Evolutionary conservation across 2,329 filamentous ascomycete genomes (phyloP), one percentile per base, ranked within the genome.

Genomic region (Ceratocystis lukuohia): DNA sequence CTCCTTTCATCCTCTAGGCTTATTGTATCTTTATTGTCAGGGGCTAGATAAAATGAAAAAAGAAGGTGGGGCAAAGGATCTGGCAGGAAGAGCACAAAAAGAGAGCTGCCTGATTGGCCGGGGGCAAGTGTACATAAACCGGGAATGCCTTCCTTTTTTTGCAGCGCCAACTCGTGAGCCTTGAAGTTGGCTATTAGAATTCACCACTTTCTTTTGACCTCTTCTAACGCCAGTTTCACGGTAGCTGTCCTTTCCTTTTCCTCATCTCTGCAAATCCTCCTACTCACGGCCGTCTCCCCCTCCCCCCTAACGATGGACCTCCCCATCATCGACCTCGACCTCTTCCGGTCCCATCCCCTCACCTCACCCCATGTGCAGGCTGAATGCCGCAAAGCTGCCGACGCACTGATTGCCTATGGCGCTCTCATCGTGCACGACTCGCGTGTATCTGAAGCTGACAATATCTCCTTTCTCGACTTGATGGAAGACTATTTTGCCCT

Each of bases 401-500:
- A 78, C 17, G 82, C 82, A 41, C 80, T 85, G 66, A 81, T 85
- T 72, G 79, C 80, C 17, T 84, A 83, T 73, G 83, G 83, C 67
- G 83, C 83, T 7, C 78, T 85, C 22, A 76, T 85, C 28, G 77
- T 85, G 59, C 83, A 83, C 75, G 83, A 85, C 75, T 80, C 80
- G 64, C 82, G 83, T 69, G 82, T 84, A 12, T 76, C 80, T 20
- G 80, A 82, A 70, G 70, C 74, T 1, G 80, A 83, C 74, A 85
- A 85, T 75, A 75, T 75, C 30, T 74, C 76, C 65, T 85, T 85
- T 70, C 79, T 85, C 66, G 82, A 85, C 73, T 76, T 85, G 46
- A 78, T 85, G n/a, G 83, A 85, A 74, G 82, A 84, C 75, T 85
- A 85, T 76, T 85, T 85, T 71, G 82, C 81, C 44, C 83, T 85